These are phyloP conservation scores for Daldinia bambusicola DNA, from an alignment of 495 filamentous ascomycete genomes.

Conservation along the genomic window DNA sequence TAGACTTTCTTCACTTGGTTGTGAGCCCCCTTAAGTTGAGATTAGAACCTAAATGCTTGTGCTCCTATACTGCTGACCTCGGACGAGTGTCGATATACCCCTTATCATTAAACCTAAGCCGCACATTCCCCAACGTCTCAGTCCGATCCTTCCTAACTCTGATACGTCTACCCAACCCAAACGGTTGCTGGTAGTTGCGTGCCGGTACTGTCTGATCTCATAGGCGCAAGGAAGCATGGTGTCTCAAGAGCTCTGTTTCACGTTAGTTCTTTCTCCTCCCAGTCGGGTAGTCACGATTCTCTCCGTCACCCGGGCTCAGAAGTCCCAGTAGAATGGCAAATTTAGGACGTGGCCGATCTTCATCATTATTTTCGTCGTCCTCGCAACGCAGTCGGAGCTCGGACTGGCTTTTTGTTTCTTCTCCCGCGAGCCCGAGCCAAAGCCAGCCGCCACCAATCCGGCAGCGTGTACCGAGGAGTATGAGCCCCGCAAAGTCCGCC, in stretches of 20 bases:
- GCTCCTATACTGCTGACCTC: constrained; percentile 16
- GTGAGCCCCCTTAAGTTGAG: constrained; percentile 15
- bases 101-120: constrained; percentile 31
- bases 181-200: constrained; percentile 1
- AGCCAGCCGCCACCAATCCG: constrained; percentile 28
- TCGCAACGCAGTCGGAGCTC: constrained; percentile 22
- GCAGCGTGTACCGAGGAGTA: constrained; percentile 28
- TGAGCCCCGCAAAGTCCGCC: constrained; percentile 25
- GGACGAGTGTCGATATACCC: constrained; percentile 19
- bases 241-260: constrained; percentile 29
- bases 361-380: constrained; percentile 34
- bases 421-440: constrained; percentile 22
- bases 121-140: constrained; percentile 28
- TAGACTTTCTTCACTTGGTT: constrained; percentile 13
- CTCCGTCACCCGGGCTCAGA: constrained; percentile 2
- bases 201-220: constrained; percentile 16
- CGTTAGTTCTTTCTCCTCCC: constrained; percentile 5
- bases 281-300: constrained; percentile 27
- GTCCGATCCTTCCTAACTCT: constrained; percentile 33
- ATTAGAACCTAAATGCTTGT: constrained; percentile 32
- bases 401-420: constrained; percentile 27
- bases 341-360: constrained; percentile 26
- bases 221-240: constrained; percentile 20
- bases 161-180: constrained; percentile 6
- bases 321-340: constrained; percentile 19